Conservation (phyloP, 257 asterid genomes). For the Avicennia marina region DNA sequence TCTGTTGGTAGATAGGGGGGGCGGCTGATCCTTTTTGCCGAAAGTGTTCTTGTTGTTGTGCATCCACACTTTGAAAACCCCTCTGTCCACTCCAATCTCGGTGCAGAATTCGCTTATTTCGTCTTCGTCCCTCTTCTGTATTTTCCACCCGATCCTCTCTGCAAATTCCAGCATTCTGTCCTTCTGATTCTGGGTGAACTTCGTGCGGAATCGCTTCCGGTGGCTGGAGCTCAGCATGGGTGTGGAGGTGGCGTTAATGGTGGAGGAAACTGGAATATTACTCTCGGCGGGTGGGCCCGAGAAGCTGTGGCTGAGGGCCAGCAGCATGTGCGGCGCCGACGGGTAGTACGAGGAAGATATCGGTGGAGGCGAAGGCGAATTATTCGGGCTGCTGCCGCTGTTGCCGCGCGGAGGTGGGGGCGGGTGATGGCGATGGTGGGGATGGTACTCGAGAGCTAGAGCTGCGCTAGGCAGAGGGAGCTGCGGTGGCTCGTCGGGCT, state of each 20-base stretch:
- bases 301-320: background rate
- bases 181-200: slow-evolving; percentile 4
- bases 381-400: background rate
- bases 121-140: background rate
- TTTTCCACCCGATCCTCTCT: background rate
- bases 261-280: background rate
- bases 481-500: slow-evolving; percentile 47
- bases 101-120: background rate
- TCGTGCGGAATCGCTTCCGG: slow-evolving; percentile 6
- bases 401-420: slow-evolving; percentile 34
- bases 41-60: background rate
- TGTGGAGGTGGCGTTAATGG: background rate
- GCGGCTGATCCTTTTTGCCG: background rate
- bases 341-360: slow-evolving; percentile 9
- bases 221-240: background rate
- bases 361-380: slow-evolving; percentile 12
- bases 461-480: slow-evolving; percentile 29
- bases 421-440: slow-evolving; percentile 95
- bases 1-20: too few species aligned
- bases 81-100: background rate
- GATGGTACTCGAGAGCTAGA: slow-evolving; percentile 72
- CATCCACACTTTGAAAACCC: slow-evolving; percentile 8
- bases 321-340: slow-evolving; percentile 6
- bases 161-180: slow-evolving; percentile 4
- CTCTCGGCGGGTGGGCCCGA: background rate